Percentiles rank a stretch among this genome's conserved stretches.
These are phyloP conservation scores for Boletus barrowsii DNA, from an alignment of 768 basidiomycete genomes.

Conservation along the genomic window DNA sequence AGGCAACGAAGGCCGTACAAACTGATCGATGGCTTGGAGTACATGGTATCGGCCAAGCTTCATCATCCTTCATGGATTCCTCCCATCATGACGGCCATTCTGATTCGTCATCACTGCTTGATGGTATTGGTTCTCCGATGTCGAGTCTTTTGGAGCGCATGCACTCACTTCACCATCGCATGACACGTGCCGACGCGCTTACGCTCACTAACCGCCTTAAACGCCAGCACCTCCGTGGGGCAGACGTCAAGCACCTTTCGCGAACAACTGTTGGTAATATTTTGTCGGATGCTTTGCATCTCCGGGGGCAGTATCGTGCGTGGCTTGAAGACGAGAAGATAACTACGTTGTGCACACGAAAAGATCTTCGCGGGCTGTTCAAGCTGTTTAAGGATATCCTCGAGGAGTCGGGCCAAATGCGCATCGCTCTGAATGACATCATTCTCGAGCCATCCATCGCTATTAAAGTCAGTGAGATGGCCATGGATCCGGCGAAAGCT, in stretches of 20 bases:
- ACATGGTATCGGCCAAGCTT: constrained; percentile 33
- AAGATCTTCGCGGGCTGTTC: constrained; percentile 79
- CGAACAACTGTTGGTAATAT: constrained; percentile 76
- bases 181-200: constrained; percentile 76
- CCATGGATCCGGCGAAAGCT: constrained; percentile 56
- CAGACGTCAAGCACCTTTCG: constrained; percentile 85
- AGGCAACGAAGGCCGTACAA: constrained; percentile 65
- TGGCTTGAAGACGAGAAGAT: constrained; percentile 74
- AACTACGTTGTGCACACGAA: constrained; percentile 60
- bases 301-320: constrained; percentile 73
- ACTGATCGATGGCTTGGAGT: constrained; percentile 47
- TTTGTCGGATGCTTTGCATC: constrained; percentile 59
- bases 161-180: constrained; percentile 56
- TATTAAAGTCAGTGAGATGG: constrained; percentile 63
- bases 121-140: constrained; percentile 49
- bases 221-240: constrained; percentile 82
- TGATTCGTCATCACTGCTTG: constrained; percentile 69
- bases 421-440: constrained; percentile 82
- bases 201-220: constrained; percentile 88
- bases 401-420: constrained; percentile 75
- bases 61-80: constrained; percentile 34
- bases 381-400: constrained; percentile 85
- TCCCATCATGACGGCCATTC: constrained; percentile 62
- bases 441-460: constrained; percentile 85
- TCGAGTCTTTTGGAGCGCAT: constrained; percentile 63